phyloP scores from a whole-genome alignment of 1,284 basidiomycete genomes.

The Ceratobasidium sp. region DNA sequence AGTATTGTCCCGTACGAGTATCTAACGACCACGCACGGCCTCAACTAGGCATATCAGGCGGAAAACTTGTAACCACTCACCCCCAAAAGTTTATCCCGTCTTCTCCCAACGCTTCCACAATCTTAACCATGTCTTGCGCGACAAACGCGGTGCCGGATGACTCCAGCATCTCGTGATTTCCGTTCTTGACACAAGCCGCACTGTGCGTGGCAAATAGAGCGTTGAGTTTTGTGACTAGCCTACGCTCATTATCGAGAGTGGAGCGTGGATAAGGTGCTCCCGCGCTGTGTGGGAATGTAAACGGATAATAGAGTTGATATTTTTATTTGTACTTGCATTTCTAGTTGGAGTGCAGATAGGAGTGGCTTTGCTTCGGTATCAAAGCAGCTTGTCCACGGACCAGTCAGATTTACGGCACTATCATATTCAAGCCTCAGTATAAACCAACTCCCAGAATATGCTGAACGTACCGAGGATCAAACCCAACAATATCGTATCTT shows the following conservation, averaged over 20 bases:
- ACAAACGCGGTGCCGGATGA: slow-evolving; percentile 50
- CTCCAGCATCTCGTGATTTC: slow-evolving; percentile 46
- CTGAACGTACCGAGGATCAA: slow-evolving; percentile 34
- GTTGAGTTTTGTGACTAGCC: neutral
- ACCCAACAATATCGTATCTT: slow-evolving; percentile 47
- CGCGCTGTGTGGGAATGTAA: neutral
- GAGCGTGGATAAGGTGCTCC: slow-evolving; percentile 12
- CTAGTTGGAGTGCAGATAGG: neutral
- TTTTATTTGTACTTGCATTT: slow-evolving; percentile 15
- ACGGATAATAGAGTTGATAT: neutral
- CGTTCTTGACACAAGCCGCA: slow-evolving; percentile 47
- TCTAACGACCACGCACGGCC: neutral
- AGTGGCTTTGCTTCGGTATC: slow-evolving; percentile 23
- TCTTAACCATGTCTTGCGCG: slow-evolving; percentile 51
- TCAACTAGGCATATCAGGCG: neutral
- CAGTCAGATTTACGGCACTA: slow-evolving; percentile 19
- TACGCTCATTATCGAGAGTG: neutral
- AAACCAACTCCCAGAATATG: neutral
- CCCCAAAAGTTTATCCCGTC: slow-evolving; percentile 53
- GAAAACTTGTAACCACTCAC: slow-evolving; percentile 17
- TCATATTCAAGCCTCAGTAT: neutral
- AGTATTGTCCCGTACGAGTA: slow-evolving; percentile 52
- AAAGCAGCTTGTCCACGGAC: slow-evolving; percentile 24
- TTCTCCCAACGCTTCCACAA: slow-evolving; percentile 52
- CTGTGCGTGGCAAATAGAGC: slow-evolving; percentile 3